Conservation (phyloP, 768 basidiomycete genomes). For the Hygrocybe punicea region DNA sequence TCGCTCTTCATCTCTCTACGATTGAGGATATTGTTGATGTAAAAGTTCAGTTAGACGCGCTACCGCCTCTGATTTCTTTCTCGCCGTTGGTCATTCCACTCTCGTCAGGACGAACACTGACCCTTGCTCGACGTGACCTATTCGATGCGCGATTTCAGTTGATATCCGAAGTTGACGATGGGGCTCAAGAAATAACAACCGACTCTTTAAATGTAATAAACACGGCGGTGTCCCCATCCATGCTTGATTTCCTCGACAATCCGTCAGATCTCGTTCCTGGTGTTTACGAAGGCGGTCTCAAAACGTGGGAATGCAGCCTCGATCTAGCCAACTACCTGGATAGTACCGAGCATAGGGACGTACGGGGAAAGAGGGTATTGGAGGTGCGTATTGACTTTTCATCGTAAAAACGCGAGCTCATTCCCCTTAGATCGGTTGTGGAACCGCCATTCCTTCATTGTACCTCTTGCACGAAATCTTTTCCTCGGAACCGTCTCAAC, state of each 20-base stretch:
- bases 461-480: conserved; percentile 67
- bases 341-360: conserved; percentile 26
- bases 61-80: conserved; percentile 77
- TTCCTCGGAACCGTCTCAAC: conserved; percentile 24
- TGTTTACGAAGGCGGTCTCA: conserved; percentile 92
- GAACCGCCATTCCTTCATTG: conserved; percentile 81
- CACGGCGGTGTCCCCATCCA: conserved; percentile 23
- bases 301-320: conserved; percentile 96
- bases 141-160: conserved; percentile 97
- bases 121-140: conserved; percentile 76
- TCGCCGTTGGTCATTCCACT: conserved; percentile 63
- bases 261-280: conserved; percentile 89
- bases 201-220: no score
- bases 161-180: conserved; percentile 52
- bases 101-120: conserved; percentile 30
- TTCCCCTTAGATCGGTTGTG: conserved; percentile 75
- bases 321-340: conserved; percentile 75
- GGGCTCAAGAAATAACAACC: background rate
- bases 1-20: background rate
- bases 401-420: background rate
- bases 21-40: background rate
- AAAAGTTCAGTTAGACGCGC: conserved; percentile 53
- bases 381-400: conserved; percentile 54
- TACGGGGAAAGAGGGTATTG: conserved; percentile 54
- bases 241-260: conserved; percentile 67